phyloP scores from a whole-genome alignment of 352 stramenopile species.

The Globisporangium paroecandrum region DNA sequence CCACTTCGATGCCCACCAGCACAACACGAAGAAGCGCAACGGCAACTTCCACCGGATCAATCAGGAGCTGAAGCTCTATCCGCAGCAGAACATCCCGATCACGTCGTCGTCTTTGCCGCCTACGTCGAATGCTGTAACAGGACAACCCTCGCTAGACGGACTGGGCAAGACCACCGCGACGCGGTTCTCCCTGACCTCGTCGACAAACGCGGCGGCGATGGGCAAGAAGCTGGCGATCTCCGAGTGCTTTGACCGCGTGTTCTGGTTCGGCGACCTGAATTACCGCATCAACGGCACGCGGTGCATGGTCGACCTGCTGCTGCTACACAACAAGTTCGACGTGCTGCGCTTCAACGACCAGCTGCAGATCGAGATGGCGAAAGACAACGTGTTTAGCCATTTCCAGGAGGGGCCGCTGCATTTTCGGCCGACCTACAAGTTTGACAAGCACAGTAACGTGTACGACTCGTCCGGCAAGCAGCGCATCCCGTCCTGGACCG shows the following conservation, averaged over 20 bases:
- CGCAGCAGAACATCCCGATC: not conserved
- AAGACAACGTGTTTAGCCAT: slow-evolving; percentile 77
- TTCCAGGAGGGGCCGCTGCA: slow-evolving; percentile 90
- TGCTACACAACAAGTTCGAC: slow-evolving; percentile 68
- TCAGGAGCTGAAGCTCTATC: slow-evolving; percentile 51
- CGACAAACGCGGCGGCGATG: not conserved
- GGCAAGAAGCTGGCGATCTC: slow-evolving; percentile 31
- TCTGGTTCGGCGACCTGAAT: slow-evolving; percentile 94
- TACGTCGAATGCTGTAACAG: slow-evolving; percentile 4
- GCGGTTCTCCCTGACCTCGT: slow-evolving; percentile 27
- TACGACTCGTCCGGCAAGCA: slow-evolving; percentile 95
- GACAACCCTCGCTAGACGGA: slow-evolving; percentile 20
- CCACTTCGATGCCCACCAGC: slow-evolving; percentile 94
- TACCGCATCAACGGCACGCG: slow-evolving; percentile 92
- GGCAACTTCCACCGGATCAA: slow-evolving; percentile 89
- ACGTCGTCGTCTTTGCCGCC: not conserved
- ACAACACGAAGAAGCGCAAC: slow-evolving; percentile 85
- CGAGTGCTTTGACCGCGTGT: slow-evolving; percentile 84
- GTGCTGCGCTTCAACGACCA: slow-evolving; percentile 91
- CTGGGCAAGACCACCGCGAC: slow-evolving; percentile 28
- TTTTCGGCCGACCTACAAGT: slow-evolving; percentile 96
- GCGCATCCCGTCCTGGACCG: slow-evolving; percentile 95
- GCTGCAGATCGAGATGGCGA: slow-evolving; percentile 77
- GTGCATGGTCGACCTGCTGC: slow-evolving; percentile 79
- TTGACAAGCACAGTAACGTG: slow-evolving; percentile 88